Evolutionary conservation across 164 flowering plant species (phyloP), one percentile per base, ranked within the genome.

Genomic region (Berberis vulgaris): DNA sequence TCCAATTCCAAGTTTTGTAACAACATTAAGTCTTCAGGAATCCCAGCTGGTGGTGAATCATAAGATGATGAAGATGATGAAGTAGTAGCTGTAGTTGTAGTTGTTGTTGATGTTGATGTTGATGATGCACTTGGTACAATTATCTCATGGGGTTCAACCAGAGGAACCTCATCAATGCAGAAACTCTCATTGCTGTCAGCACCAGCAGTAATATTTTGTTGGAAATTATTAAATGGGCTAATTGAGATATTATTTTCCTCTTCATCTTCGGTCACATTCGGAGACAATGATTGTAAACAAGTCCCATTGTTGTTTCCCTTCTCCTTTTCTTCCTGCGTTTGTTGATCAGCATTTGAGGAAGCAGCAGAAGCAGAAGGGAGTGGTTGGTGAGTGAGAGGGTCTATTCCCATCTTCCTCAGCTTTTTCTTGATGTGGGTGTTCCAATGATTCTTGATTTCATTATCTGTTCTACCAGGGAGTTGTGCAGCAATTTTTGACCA

Each of bases 131-230:
- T 67, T 6, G 80, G 71, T 45, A 77, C 79, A 3, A 82, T 64
- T 39, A 84, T 84, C 60, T 85, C 88, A 74, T 84, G 74, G 0
- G 89, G 86, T 50, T 86, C 71, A 62, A 83, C 74, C 41, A 86
- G 40, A 7, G 91, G 91, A 46, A 86, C 84, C 63, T 88, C 95
- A 65, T 88, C 91, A 6, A 78, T 77, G 76, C 85, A 76, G 65
- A 84, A 86, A 8, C 74, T 69, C 63, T 26, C 26, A 26, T 70
- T 58, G 61, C 55, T 63, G 43, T 54, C 57, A 38, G n/a, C 67
- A 42, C 49, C 57, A 6, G 41, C 67, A 26, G 26, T 26, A 26
- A 26, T 26, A 26, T 26, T 26, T 26, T 26, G 26, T 26, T 26
- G 26, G 26, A 26, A 26, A 26, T 26, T 26, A 26, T 26, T 26